These are phyloP conservation scores for Suillus clintonianus DNA, from an alignment of 768 basidiomycete genomes.

Conservation along the genomic window DNA sequence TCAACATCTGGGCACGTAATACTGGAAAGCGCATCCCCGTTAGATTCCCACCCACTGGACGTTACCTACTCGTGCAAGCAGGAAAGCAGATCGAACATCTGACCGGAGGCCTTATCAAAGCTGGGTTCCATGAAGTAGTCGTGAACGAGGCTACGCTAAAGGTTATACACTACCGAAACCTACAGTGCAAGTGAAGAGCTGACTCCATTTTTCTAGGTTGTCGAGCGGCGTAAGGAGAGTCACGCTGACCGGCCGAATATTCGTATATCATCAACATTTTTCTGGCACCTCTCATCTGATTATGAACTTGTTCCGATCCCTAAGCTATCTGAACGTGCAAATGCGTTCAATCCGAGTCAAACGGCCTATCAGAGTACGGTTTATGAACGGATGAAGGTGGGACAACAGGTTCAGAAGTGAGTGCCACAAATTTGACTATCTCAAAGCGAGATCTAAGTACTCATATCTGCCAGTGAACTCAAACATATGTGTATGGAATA, in stretches of 20 bases:
- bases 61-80: conserved; percentile 88
- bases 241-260: conserved; percentile 81
- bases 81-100: conserved; percentile 94
- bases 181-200: not conserved
- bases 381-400: conserved; percentile 83
- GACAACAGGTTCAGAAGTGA: conserved; percentile 84
- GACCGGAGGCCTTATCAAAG: conserved; percentile 82
- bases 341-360: conserved; percentile 41
- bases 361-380: conserved; percentile 25
- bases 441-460: conserved; percentile 4
- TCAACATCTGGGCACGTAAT: conserved; percentile 95
- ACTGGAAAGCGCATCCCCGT: conserved; percentile 89
- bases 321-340: conserved; percentile 49
- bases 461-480: conserved; percentile 57
- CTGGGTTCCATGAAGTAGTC: conserved; percentile 94
- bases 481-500: conserved; percentile 41
- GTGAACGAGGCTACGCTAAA: conserved; percentile 79
- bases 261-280: conserved; percentile 96
- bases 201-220: conserved; percentile 44
- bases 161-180: conserved; percentile 41
- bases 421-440: conserved; percentile 18
- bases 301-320: conserved; percentile 72
- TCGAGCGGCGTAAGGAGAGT: conserved; percentile 57
- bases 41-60: conserved; percentile 77
- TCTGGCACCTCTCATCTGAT: conserved; percentile 92